These are phyloP conservation scores for Teratosphaeria viscida DNA, from an alignment of 2,329 filamentous ascomycete species.

Conservation along the genomic window DNA sequence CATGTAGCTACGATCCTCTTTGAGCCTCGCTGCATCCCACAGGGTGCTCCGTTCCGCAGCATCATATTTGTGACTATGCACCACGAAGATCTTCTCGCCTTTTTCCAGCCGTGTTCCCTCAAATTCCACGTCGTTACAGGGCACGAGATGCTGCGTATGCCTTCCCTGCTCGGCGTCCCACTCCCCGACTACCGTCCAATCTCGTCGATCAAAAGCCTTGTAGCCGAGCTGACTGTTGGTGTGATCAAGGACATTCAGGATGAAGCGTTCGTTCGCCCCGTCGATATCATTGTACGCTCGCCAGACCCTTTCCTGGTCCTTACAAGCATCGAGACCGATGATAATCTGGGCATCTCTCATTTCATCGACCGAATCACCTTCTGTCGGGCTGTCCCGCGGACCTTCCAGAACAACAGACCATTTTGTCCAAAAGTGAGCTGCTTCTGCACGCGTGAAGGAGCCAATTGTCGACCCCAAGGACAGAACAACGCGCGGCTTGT, in stretches of 20 bases:
- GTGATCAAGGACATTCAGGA: background rate
- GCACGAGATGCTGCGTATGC: background rate
- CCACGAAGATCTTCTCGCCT: background rate
- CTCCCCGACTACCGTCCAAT: background rate
- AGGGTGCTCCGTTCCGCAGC: background rate
- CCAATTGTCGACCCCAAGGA: slow-evolving; percentile 1
- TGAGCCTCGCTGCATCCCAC: background rate
- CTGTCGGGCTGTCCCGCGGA: background rate
- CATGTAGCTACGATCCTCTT: background rate
- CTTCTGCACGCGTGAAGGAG: background rate
- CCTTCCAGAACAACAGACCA: background rate
- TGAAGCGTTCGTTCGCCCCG: background rate
- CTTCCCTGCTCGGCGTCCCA: background rate
- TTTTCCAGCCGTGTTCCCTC: background rate
- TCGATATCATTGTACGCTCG: background rate
- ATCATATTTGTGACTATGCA: slow-evolving; percentile 1
- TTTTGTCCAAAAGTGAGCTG: background rate
- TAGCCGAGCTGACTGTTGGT: background rate
- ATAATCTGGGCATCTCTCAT: background rate
- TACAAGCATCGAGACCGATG: background rate
- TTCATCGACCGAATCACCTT: background rate
- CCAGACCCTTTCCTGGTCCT: background rate
- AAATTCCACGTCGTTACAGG: background rate
- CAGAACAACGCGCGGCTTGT: background rate
- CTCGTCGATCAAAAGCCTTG: background rate